Evolutionary conservation across 2,329 filamentous ascomycete genomes (phyloP), one percentile per base, ranked within the genome.

Genomic region (Hypoxylon rubiginosum): DNA sequence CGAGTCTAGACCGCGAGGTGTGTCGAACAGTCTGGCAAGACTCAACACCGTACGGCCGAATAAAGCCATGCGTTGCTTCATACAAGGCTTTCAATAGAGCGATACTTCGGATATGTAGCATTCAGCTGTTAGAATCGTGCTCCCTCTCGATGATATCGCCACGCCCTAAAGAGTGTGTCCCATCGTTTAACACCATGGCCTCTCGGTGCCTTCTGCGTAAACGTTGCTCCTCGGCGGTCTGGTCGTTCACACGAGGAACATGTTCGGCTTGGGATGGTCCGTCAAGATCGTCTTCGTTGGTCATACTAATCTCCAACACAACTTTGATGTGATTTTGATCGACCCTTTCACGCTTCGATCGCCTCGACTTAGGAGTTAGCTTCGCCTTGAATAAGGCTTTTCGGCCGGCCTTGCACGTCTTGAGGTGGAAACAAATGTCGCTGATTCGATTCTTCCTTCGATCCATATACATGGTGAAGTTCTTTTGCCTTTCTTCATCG

Each of bases 161-260:
- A 68, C 89, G 87, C 3, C 87, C 89, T 48, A 97, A 78, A 1
- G 92, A 91, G 32, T 90, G 85, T 21, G 88, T 92, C n/a, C 92
- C 92, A 74, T 97, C 93, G 73, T 94, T 95, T 61, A 97, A 82
- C 19, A 97, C 94, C 87, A 97, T 94, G 4, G 93, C 94, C 81
- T 97, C 93, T 70, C 94, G 86, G 74, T 95, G 87, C 53, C 92
- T 86, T 69, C 94, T 86, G 64, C 93, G 84, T 65, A 94, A 83
- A 57, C 91, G 87, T 73, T 92, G 90, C 77, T 95, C 92, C 75
- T 89, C 89, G 6, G 80, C 82, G 64, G 83, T 88, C 75, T 88
- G 86, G 62, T 88, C 86, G 64, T 83, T 75, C 30, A 78, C 72
- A 58, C 82, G 73, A 51, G 79, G 78, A 49, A 80, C 74, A 57